These are phyloP conservation scores for Arthrobotrys musiformis DNA, from an alignment of 2,329 filamentous ascomycete species.

Conservation along the genomic window DNA sequence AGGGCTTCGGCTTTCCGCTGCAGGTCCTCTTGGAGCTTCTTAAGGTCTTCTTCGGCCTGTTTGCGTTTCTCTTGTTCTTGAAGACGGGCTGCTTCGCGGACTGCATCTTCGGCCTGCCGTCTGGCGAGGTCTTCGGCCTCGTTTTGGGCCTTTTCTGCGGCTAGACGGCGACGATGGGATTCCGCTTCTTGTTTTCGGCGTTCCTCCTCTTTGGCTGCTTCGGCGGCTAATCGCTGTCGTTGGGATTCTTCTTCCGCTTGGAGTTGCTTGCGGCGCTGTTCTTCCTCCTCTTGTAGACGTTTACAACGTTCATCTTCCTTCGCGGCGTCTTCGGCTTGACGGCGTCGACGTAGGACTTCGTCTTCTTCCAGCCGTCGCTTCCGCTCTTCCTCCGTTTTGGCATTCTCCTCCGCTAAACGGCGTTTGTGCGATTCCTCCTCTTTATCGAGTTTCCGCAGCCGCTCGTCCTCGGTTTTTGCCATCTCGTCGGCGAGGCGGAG, in stretches of 20 bases:
- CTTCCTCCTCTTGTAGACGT: constrained; percentile 28
- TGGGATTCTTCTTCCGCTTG: constrained; percentile 6
- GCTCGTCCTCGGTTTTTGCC: constrained; percentile 75
- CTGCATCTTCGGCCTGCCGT: constrained; percentile 32
- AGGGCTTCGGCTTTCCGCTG: constrained; percentile 42
- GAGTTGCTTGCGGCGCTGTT: constrained; percentile 21
- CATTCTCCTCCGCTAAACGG: constrained; percentile 39
- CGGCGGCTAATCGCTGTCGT: constrained; percentile 17
- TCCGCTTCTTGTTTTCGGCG: constrained; percentile 40
- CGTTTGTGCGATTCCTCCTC: constrained; percentile 49
- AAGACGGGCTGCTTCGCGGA: constrained; percentile 3
- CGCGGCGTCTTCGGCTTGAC: not conserved
- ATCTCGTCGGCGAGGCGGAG: constrained; percentile 52
- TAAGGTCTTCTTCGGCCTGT: constrained; percentile 31
- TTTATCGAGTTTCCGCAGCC: constrained; percentile 74
- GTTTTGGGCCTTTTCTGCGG: constrained; percentile 32
- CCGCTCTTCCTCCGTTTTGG: constrained; percentile 30
- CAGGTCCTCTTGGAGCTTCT: constrained; percentile 36
- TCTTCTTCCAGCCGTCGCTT: constrained; percentile 37
- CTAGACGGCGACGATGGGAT: constrained; percentile 26
- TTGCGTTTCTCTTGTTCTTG: constrained; percentile 39
- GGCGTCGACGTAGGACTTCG: constrained; percentile 11
- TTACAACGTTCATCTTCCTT: constrained; percentile 27
- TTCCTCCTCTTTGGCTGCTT: constrained; percentile 33
- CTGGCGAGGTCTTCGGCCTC: constrained; percentile 32